These are phyloP conservation scores for Amphirosellinia nigrospora DNA, from an alignment of 495 filamentous ascomycete species.

Conservation along the genomic window DNA sequence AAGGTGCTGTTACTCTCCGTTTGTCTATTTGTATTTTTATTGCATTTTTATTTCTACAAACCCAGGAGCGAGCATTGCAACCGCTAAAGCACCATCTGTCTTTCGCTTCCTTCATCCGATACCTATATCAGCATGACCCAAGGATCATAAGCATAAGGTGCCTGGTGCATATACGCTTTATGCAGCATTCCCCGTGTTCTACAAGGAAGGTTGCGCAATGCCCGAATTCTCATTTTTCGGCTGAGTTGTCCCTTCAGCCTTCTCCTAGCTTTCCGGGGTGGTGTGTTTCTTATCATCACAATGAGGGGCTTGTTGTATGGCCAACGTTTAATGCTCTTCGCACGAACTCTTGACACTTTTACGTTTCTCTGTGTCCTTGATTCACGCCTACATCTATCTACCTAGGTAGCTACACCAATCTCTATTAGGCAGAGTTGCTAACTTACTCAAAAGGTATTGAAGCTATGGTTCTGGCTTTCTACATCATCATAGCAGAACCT, in stretches of 20 bases:
- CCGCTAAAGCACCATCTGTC: neutral
- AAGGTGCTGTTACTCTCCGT: conserved; percentile 1
- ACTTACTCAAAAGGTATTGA: neutral
- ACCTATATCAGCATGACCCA: neutral
- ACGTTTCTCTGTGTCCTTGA: neutral
- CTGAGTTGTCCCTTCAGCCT: neutral
- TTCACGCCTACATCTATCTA: neutral
- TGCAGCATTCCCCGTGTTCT: neutral
- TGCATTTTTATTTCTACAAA: neutral
- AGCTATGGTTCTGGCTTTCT: conserved; percentile 1
- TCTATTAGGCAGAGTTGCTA: neutral
- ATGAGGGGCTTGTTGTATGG: neutral
- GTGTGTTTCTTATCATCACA: neutral
- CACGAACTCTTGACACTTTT: neutral
- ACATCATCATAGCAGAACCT: neutral
- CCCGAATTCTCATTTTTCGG: neutral
- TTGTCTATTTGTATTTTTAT: neutral
- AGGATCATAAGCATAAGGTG: neutral
- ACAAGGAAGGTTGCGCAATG: neutral
- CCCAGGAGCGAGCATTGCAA: neutral
- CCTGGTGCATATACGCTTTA: neutral
- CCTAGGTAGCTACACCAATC: neutral
- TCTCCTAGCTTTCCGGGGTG: no score
- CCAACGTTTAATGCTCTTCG: neutral
- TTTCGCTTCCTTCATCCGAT: neutral